phyloP scores from a whole-genome alignment of 495 filamentous ascomycete species.

The Sphaerosporella brunnea region DNA sequence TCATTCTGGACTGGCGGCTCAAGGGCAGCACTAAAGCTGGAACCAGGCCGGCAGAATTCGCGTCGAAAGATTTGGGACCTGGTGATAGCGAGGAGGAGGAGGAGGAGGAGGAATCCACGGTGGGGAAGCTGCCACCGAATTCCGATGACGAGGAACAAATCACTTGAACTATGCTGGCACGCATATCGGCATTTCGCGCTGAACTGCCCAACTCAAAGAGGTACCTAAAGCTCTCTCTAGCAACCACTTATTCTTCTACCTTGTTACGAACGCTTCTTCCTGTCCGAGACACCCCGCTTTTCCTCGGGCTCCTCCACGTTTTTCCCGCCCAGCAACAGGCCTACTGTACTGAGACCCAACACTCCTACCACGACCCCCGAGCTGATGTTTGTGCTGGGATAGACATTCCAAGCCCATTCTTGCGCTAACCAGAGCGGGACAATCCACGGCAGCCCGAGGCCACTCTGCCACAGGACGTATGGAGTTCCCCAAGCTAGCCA shows the following conservation, averaged over 20 bases:
- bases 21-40: too few species aligned
- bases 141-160: conserved; percentile 17
- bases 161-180: too few species aligned
- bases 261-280: conserved; percentile 1
- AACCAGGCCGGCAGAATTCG: conserved; percentile 19
- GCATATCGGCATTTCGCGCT: too few species aligned
- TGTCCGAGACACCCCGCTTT: background rate
- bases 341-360: conserved; percentile 45
- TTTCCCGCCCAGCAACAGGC: conserved; percentile 39
- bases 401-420: conserved; percentile 95
- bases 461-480: conserved; percentile 72
- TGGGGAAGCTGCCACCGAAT: conserved; percentile 23
- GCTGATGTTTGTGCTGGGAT: conserved; percentile 70
- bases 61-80: too few species aligned
- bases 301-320: conserved; percentile 10
- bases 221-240: too few species aligned
- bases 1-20: background rate
- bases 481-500: conserved; percentile 86
- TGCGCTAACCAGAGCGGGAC: conserved; percentile 63
- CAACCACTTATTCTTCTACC: too few species aligned
- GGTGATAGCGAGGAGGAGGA: too few species aligned
- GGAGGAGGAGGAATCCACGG: conserved; percentile 15
- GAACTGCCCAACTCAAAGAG: too few species aligned
- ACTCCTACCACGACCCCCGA: conserved; percentile 58
- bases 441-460: conserved; percentile 53